Evolutionary conservation across 805 yeast species (phyloP), one percentile per base, ranked within the genome.

Genomic region (Starmerella potacharoeniae): DNA sequence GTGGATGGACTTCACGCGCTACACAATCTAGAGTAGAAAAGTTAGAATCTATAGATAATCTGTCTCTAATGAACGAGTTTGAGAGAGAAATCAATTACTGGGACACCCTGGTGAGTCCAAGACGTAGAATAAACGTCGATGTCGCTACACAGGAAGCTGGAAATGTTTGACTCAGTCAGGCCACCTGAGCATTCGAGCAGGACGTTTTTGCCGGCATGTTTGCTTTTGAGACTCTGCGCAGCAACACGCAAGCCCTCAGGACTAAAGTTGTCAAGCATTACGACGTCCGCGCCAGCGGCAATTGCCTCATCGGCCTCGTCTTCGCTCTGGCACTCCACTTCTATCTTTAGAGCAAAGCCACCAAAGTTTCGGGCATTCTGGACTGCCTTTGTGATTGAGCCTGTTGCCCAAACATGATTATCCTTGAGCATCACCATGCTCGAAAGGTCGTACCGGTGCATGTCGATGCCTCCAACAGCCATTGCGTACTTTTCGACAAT

Each of bases 391-490:
- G 95, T 85, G 58, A 90, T 91, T 33, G 95, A 87, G 0, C 97
- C 97, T 2, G 95, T 86, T 4, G 95, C 82, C 81, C 93, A 86
- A 42, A 90, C 77, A 66, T 91, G 97, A 68, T 90, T 90, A 66
- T 90, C 97, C 69, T 90, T 90, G 62, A 90, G 77, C 97, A 91
- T 90, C 2, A 91, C 90, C 97, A 90, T 90, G 1, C 93, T 79
- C 46, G 93, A 83, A 55, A 90, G 77, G 67, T 91, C 97, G 66
- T 87, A 87, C 60, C 97, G 76, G 69, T 90, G 97, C 54, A 93
- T 78, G 66, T 90, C 97, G 54, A 87, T 85, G 3, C 97, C 97
- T 35, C 97, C 97, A 9, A 90, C 95, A 35, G 87, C 72, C 97
- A 90, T 91, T 29, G 95, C 84, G 70, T 90, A 90, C 68, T 90